Evolutionary conservation across 306 rosid genomes (phyloP).

Genomic region (Vicia faba): DNA sequence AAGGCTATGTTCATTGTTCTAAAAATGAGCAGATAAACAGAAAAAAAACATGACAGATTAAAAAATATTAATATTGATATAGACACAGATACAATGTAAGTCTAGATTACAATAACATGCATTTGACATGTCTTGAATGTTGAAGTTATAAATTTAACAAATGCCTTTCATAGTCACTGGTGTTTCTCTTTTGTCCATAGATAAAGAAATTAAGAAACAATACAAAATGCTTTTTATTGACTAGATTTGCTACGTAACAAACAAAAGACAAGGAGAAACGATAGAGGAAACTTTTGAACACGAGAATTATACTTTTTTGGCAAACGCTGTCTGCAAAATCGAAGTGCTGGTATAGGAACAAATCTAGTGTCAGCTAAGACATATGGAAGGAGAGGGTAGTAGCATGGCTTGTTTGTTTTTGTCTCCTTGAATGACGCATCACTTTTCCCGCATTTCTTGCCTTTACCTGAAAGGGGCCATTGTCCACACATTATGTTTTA

Average conservation of each 20-base stretch:
- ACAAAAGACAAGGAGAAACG: constrained; percentile 28
- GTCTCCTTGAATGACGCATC: constrained; percentile 38
- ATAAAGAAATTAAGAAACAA: not conserved
- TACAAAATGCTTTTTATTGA: not conserved
- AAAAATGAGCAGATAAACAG: not conserved
- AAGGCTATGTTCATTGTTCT: not conserved
- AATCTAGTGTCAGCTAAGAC: constrained; percentile 43
- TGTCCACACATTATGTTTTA: not conserved
- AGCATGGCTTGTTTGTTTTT: constrained; percentile 56
- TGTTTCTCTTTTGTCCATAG: not conserved
- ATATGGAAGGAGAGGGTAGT: constrained; percentile 38
- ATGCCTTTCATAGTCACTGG: not conserved
- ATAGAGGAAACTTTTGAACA: constrained; percentile 27
- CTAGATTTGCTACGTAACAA: constrained; percentile 1
- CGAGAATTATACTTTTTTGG: constrained; percentile 35
- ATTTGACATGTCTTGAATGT: no score
- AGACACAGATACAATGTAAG: not conserved
- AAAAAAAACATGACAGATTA: not conserved
- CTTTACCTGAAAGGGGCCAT: constrained; percentile 15
- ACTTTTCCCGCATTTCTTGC: constrained; percentile 15
- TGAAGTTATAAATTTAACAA: not conserved
- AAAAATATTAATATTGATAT: not conserved
- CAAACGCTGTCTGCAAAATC: constrained; percentile 25
- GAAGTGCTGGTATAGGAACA: constrained; percentile 1
- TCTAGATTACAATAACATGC: constrained; percentile 1